Evolutionary conservation across 192 early-diverging fungal species (phyloP).

Genomic region (Coemansia sp.): DNA sequence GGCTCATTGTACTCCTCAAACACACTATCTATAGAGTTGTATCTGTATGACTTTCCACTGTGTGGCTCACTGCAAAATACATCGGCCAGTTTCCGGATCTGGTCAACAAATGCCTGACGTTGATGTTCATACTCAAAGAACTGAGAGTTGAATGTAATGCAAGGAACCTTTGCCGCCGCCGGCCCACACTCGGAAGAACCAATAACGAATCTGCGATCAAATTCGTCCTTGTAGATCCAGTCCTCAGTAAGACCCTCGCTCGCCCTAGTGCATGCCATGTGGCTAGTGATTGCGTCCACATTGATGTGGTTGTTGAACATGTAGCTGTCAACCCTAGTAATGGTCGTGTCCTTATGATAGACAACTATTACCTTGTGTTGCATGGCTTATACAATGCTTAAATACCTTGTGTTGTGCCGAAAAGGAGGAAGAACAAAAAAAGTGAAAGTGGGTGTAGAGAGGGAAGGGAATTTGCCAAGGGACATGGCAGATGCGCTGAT

Average conservation of each 20-base stretch:
- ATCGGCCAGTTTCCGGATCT: neutral
- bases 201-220: neutral
- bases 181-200: neutral
- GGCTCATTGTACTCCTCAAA: neutral
- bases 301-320: neutral
- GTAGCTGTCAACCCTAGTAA: neutral
- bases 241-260: neutral
- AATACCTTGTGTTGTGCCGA: neutral
- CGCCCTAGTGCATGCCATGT: neutral
- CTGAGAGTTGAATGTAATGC: neutral
- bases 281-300: neutral
- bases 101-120: neutral
- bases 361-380: slow-evolving; percentile 1
- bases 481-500: neutral
- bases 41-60: neutral
- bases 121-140: neutral
- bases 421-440: neutral
- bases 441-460: neutral
- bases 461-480: neutral
- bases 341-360: neutral
- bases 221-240: neutral
- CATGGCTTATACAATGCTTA: neutral
- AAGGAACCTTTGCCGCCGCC: neutral
- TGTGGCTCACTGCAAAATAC: neutral
- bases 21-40: neutral